Percentiles rank a stretch among this genome's conserved stretches.
Conservation (phyloP, 2,329 filamentous ascomycete genomes). For the Monilinia laxa region DNA sequence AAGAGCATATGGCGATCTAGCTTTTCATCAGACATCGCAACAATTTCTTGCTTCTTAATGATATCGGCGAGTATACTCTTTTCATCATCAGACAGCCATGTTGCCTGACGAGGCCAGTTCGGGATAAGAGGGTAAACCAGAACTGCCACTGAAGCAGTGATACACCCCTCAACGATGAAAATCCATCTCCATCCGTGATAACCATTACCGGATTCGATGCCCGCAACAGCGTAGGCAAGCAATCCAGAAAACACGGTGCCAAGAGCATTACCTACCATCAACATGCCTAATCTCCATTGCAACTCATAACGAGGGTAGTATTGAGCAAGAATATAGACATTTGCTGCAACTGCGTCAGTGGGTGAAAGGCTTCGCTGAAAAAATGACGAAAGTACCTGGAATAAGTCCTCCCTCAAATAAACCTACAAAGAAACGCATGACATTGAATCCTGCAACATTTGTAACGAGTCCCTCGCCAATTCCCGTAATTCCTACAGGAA, state of each 20-base stretch:
- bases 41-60: not conserved
- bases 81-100: not conserved
- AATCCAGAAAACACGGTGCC: slow-evolving; percentile 4
- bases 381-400: not conserved
- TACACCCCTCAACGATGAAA: slow-evolving; percentile 1
- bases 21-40: not conserved
- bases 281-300: not conserved
- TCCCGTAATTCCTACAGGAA: not conserved
- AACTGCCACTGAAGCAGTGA: not conserved
- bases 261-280: not conserved
- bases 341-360: not conserved
- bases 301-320: slow-evolving; percentile 1
- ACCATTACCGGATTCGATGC: not conserved
- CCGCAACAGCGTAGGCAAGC: slow-evolving; percentile 11
- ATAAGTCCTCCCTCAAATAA: not conserved
- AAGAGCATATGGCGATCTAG: not conserved
- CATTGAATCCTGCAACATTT: not conserved
- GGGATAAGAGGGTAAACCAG: not conserved
- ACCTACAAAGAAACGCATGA: slow-evolving; percentile 4
- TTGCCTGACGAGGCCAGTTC: not conserved
- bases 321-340: not conserved
- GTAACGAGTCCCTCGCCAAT: slow-evolving; percentile 9
- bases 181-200: slow-evolving; percentile 11
- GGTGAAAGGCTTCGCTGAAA: not conserved
- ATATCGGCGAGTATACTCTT: not conserved